These are phyloP conservation scores for Pichia phayaonensis DNA, from an alignment of 805 yeast genomes.

Conservation along the genomic window DNA sequence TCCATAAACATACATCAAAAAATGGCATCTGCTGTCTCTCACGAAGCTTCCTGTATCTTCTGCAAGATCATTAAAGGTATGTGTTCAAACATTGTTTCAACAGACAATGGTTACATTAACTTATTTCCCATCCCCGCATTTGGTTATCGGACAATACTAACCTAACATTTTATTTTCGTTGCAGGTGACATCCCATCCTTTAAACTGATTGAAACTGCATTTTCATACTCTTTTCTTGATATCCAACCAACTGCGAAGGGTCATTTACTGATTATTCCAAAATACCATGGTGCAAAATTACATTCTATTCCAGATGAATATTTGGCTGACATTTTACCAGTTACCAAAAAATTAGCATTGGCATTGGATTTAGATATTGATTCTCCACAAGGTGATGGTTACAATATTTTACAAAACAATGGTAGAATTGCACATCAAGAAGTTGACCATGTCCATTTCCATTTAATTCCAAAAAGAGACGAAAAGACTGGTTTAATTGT, in stretches of 20 bases:
- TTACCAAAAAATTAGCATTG: slow-evolving; percentile 77
- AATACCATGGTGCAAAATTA: slow-evolving; percentile 85
- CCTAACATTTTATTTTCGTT: neutral
- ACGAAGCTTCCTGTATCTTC: slow-evolving; percentile 70
- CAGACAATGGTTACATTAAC: neutral
- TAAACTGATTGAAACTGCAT: slow-evolving; percentile 81
- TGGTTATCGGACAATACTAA: neutral
- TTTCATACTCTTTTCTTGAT: slow-evolving; percentile 78
- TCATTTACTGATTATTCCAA: slow-evolving; percentile 86
- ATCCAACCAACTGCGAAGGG: slow-evolving; percentile 89
- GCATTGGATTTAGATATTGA: slow-evolving; percentile 59
- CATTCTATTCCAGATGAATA: slow-evolving; percentile 92
- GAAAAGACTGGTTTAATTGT: slow-evolving; percentile 68
- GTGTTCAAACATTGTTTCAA: slow-evolving; percentile 15
- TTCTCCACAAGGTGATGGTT: slow-evolving; percentile 63
- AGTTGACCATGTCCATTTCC: slow-evolving; percentile 96
- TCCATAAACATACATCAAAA: neutral
- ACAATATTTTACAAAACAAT: slow-evolving; percentile 87
- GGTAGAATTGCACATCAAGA: slow-evolving; percentile 93
- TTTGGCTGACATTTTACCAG: slow-evolving; percentile 77
- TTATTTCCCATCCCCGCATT: neutral
- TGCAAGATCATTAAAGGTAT: slow-evolving; percentile 86
- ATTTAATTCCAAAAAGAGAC: slow-evolving; percentile 84
- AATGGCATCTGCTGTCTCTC: slow-evolving; percentile 25
- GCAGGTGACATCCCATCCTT: slow-evolving; percentile 92